Evolutionary conservation across 208 protist species (phyloP).

Genomic region (Trypanosomatidae sp.): DNA sequence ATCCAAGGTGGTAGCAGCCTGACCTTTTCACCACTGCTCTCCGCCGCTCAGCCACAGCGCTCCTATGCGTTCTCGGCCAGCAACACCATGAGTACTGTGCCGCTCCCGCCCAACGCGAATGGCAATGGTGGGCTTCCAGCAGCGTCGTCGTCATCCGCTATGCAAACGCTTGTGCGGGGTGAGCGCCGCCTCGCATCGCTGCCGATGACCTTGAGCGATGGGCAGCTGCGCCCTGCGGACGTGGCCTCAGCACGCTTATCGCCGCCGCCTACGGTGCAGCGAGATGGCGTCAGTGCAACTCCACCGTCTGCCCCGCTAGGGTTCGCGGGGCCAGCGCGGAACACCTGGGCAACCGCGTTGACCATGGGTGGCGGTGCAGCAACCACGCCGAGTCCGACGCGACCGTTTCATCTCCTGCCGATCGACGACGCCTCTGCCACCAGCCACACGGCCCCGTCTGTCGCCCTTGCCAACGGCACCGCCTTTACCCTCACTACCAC

Average conservation of each 20-base stretch:
- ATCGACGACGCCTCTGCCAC: background rate
- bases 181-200: conserved; percentile 4
- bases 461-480: background rate
- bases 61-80: background rate
- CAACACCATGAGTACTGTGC: background rate
- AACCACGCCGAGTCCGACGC: conserved; percentile 6
- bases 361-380: background rate
- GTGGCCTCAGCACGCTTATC: background rate
- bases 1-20: background rate
- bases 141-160: background rate
- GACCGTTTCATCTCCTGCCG: conserved; percentile 27
- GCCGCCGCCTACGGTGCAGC: background rate
- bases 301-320: background rate
- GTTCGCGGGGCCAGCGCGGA: too few relatives aligned
- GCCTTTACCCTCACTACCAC: background rate
- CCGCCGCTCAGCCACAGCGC: background rate
- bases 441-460: background rate
- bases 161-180: background rate
- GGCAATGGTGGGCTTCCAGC: background rate
- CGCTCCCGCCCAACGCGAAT: background rate
- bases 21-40: background rate
- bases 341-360: background rate
- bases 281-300: background rate
- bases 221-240: background rate
- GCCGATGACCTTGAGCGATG: background rate